phyloP scores from a whole-genome alignment of 176 grass and related monocot species.

The Hordeum vulgare region DNA sequence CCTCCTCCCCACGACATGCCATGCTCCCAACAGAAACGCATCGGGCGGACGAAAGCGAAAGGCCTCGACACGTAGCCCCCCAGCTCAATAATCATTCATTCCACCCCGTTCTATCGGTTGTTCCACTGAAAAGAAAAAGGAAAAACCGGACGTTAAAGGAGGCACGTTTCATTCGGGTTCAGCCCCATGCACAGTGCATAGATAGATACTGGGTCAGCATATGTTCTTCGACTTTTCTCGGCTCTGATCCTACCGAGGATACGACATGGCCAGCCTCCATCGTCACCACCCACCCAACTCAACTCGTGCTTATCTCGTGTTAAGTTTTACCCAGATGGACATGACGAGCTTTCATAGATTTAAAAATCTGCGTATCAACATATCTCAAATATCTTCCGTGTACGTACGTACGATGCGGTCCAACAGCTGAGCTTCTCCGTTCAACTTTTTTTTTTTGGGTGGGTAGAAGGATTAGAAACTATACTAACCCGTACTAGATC shows the following conservation, averaged over 20 bases:
- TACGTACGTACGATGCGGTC: neutral
- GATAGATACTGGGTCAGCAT: conserved; percentile 1
- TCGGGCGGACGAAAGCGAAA: neutral
- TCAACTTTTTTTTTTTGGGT: neutral
- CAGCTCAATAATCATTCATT: conserved; percentile 16
- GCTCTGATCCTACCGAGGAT: neutral
- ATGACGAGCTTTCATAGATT: neutral
- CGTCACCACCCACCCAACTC: neutral
- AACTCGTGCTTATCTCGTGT: neutral
- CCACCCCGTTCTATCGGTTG: neutral
- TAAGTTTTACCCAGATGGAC: neutral
- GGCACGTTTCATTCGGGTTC: neutral
- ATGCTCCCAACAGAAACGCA: conserved; percentile 10
- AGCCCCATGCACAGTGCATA: neutral
- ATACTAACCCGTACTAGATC: neutral
- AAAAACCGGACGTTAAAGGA: neutral
- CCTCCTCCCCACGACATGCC: neutral
- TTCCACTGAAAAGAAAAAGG: neutral
- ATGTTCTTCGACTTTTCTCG: neutral
- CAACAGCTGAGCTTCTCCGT: neutral
- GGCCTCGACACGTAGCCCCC: neutral
- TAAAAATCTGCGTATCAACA: neutral
- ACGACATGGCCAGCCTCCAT: neutral
- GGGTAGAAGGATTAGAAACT: neutral
- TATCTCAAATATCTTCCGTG: neutral